phyloP scores from a whole-genome alignment of 257 asterid genomes.

The Ophiorrhiza pumila region DNA sequence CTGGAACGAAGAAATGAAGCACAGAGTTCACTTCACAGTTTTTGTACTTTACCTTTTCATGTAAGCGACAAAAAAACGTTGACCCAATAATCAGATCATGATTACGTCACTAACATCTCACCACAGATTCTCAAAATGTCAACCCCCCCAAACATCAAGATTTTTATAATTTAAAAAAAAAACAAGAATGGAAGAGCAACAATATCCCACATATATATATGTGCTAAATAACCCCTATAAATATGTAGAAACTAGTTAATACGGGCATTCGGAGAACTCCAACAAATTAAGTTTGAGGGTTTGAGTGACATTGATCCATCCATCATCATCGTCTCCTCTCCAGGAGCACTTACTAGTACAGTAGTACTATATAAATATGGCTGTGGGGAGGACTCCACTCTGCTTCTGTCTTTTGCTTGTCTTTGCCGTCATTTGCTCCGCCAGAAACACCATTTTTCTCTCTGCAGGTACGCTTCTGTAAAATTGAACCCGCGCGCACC shows the following conservation, averaged over 20 bases:
- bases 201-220: too few species aligned
- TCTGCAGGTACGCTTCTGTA: slow-evolving; percentile 26
- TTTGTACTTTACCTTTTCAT: background rate
- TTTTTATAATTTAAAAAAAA: too few species aligned
- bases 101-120: too few species aligned
- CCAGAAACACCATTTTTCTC: slow-evolving; percentile 21
- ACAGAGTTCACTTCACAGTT: too few species aligned
- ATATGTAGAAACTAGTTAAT: background rate
- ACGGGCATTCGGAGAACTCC: too few species aligned
- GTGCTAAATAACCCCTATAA: background rate
- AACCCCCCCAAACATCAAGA: background rate
- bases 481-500: too few species aligned
- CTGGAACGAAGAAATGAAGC: too few species aligned
- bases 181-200: background rate
- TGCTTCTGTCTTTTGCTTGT: slow-evolving; percentile 21
- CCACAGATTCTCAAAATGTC: slow-evolving; percentile 13
- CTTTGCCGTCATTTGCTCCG: slow-evolving; percentile 20
- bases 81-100: too few species aligned
- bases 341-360: too few species aligned
- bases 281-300: too few species aligned
- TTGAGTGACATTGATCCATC: background rate
- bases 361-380: slow-evolving; percentile 13
- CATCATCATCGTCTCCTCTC: background rate
- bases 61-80: slow-evolving; percentile 16
- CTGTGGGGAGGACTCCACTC: slow-evolving; percentile 2